Base-by-base conservation (phyloP, 352 stramenopile genomes). In the Pythium aquatile region DNA sequence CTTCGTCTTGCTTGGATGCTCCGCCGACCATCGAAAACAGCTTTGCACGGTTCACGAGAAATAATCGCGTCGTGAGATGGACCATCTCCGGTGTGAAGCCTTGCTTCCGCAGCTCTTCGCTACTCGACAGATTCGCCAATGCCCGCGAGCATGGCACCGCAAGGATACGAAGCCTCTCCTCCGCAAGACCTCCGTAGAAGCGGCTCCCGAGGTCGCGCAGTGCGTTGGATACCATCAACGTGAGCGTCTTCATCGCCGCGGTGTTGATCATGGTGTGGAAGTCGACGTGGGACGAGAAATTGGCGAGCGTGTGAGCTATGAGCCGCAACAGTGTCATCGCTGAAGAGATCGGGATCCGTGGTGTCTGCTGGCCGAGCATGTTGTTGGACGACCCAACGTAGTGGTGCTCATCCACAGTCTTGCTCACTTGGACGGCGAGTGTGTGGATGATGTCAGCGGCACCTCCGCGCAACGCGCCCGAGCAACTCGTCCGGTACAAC, bases 51-150 rank as follows among this genome's bases (percentile, higher is more conserved):
- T 89, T 70, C 2, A 92, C 54, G 5, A 90, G 40, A 24, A 78
- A 72, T 5, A 91, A 60, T 8, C 75, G 72, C 3, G 76, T 79
- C 0, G 78, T 72, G 56, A 90, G 65, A 11, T 84, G 66, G 47
- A 92, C 76, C 16, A 90, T 71, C 2, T 91, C 81, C 3, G 74
- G 58, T 17, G 66, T 51, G 52, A 91, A 88, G 30, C 73, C 75
- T 11, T 81, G 70, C 1, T 69, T 66, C 14, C 79, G 79, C 16
- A 86, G 55, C 13, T 94, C 83, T 8, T 73, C 66, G 52, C 78
- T 87, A n/a, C 78, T 80, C 0, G 85, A 90, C 48, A 94, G 82
- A 61, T 94, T 94, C 0, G 72, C 78, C 0, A 94, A 63, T 1
- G 78, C 73, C 40, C 85, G 74, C 0, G 82, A 88, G 40, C 82